Percentiles rank a stretch among this genome's conserved stretches.
Evolutionary conservation across 768 basidiomycete species (phyloP).

Genomic region (Trametes maxima): DNA sequence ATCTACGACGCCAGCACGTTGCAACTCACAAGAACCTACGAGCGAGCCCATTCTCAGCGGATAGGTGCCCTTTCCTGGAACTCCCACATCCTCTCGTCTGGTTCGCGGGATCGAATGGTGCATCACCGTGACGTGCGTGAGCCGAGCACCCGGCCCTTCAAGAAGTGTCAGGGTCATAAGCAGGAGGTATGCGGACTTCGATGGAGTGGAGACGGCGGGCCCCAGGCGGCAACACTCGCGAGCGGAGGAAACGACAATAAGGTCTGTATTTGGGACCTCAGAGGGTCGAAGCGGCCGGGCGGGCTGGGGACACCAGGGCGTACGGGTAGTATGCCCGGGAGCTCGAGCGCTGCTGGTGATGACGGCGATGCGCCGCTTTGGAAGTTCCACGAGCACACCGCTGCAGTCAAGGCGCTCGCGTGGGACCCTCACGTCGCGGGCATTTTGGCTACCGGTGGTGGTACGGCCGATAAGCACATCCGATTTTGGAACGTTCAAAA

Average conservation of each 20-base stretch:
- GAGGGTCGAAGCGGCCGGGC: conserved; percentile 57
- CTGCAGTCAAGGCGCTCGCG: conserved; percentile 96
- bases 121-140: conserved; percentile 93
- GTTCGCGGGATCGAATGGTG: conserved; percentile 88
- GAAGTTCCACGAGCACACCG: conserved; percentile 96
- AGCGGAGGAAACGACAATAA: conserved; percentile 99
- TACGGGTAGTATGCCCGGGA: conserved; percentile 20
- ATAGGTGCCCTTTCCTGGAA: conserved; percentile 98
- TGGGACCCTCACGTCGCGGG: conserved; percentile 97
- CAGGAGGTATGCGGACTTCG: conserved; percentile 97
- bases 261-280: conserved; percentile 94
- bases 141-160: conserved; percentile 61
- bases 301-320: conserved; percentile 26
- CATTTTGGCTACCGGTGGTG: conserved; percentile 91
- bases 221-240: conserved; percentile 65
- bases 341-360: conserved; percentile 33
- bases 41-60: conserved; percentile 81
- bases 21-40: conserved; percentile 77
- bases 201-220: conserved; percentile 70
- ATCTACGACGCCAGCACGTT: conserved; percentile 91
- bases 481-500: conserved; percentile 95
- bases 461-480: conserved; percentile 98
- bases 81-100: conserved; percentile 80
- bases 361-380: conserved; percentile 67
- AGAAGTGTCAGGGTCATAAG: conserved; percentile 70